phyloP scores from a whole-genome alignment of 1,284 basidiomycete species.

The Leccinum pachyderme region DNA sequence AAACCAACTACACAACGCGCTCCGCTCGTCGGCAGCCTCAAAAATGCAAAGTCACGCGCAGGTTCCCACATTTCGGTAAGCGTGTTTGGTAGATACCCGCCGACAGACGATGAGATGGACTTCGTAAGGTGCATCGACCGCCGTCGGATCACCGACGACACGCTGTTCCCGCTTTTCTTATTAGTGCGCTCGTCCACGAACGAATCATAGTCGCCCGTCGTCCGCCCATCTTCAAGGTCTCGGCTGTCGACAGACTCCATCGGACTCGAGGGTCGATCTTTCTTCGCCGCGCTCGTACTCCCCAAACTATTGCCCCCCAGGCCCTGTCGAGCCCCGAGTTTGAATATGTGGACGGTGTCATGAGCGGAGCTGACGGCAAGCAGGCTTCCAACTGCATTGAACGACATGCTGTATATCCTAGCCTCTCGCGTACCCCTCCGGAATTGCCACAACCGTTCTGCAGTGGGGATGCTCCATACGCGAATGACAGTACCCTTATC shows the following conservation, averaged over 20 bases:
- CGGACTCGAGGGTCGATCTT: slow-evolving; percentile 47
- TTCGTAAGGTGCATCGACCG: slow-evolving; percentile 80
- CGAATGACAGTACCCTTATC: slow-evolving; percentile 98
- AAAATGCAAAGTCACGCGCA: slow-evolving; percentile 89
- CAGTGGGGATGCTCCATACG: slow-evolving; percentile 89
- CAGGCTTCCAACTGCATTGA: slow-evolving; percentile 82
- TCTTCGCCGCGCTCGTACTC: slow-evolving; percentile 14
- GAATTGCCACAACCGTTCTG: slow-evolving; percentile 95
- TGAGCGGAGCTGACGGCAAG: slow-evolving; percentile 91
- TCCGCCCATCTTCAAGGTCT: slow-evolving; percentile 48
- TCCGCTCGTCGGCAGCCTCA: slow-evolving; percentile 83
- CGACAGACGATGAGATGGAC: slow-evolving; percentile 77
- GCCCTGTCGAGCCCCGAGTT: slow-evolving; percentile 47
- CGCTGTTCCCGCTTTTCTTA: slow-evolving; percentile 48
- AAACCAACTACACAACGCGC: slow-evolving; percentile 83
- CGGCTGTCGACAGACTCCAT: slow-evolving; percentile 64
- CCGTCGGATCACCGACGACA: slow-evolving; percentile 66
- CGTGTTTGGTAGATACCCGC: slow-evolving; percentile 88
- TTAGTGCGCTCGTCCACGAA: slow-evolving; percentile 61
- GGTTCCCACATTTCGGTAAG: slow-evolving; percentile 98
- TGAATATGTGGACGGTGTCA: slow-evolving; percentile 98
- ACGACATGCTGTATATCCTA: slow-evolving; percentile 88
- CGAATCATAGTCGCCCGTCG: slow-evolving; percentile 70
- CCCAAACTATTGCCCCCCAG: slow-evolving; percentile 9
- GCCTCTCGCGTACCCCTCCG: slow-evolving; percentile 85